Conservation (phyloP, 2,329 filamentous ascomycete genomes). For the Alternaria hordeiaustralica region DNA sequence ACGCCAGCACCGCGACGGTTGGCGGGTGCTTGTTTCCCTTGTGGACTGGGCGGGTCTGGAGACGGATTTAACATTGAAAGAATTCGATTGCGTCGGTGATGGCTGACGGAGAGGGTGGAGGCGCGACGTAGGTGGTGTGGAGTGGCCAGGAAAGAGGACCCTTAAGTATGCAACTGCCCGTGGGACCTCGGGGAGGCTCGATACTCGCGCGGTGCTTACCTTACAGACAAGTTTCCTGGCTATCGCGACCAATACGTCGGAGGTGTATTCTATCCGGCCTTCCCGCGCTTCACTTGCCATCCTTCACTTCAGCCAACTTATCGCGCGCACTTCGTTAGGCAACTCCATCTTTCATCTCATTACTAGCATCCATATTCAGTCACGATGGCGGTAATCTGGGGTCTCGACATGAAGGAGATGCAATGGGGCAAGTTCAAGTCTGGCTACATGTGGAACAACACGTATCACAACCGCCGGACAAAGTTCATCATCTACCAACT, state of each 20-base stretch:
- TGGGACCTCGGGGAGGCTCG: neutral
- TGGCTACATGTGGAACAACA: slow-evolving; percentile 64
- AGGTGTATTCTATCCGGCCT: neutral
- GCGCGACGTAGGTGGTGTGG: neutral
- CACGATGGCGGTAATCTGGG: slow-evolving; percentile 59
- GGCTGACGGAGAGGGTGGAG: neutral
- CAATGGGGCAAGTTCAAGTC: slow-evolving; percentile 65
- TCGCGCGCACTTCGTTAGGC: neutral
- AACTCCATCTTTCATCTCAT: neutral
- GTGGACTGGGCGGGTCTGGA: neutral
- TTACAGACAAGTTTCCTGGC: neutral
- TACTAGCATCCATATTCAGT: neutral
- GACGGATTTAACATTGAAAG: neutral
- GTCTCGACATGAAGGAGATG: slow-evolving; percentile 63
- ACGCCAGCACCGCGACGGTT: neutral
- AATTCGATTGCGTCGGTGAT: neutral
- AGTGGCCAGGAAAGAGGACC: neutral
- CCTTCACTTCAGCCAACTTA: neutral
- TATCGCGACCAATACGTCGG: neutral
- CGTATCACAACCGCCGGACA: slow-evolving; percentile 62
- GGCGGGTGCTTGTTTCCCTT: slow-evolving; percentile 7
- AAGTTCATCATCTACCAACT: slow-evolving; percentile 67
- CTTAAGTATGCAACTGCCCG: slow-evolving; percentile 2
- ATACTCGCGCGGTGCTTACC: neutral
- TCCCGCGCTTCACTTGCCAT: neutral